Evolutionary conservation across 2,329 filamentous ascomycete genomes (phyloP), one percentile per base, ranked within the genome.

Genomic region (Fusarium sp.): DNA sequence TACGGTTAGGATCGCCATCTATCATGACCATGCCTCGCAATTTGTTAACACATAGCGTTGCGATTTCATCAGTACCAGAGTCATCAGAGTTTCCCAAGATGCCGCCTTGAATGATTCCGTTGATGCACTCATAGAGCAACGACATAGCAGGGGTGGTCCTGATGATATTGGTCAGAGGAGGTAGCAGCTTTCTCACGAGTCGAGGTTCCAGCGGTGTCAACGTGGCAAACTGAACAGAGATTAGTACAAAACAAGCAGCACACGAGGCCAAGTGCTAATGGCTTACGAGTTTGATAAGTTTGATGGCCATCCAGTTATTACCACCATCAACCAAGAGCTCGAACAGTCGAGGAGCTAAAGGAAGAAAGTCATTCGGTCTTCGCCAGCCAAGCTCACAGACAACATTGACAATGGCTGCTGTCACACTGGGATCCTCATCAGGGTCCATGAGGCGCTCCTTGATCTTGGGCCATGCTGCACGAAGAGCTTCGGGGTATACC

Each of bases 221-320:
- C 3, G 94, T 97, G 47, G 96, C 95, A 87, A 99, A 99, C 93
- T 97, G 78, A 3, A 24, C 6, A 14, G 35, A 36, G n/a, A 38
- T 74, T n/a, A 66, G 59, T 50, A 26, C 41, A 24, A 18, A n/a
- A n/a, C n/a, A n/a, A n/a, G n/a, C 28, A 41, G 24, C 2, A 31
- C 4, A 22, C 14, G 18, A 28, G 9, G 5, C 30, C 12, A 6
- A 12, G 14, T 15, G 13, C 16, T 20, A 30, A 38, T 24, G n/a
- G 59, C 79, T n/a, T 47, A 95, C 94, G 71, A 99, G 88, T 83
- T 99, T 99, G 81, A 99, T 98, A 71, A 99, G 90, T 81, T 99
- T 99, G 80, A 99, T 99, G 66, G 95, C 95, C 95, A 99, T 98
- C 96, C 96, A 99, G 82, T 99, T 99, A 82, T 99, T 98, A 41